Base-by-base conservation (phyloP, 176 grass and related monocot genomes). In the Avena eriantha region DNA sequence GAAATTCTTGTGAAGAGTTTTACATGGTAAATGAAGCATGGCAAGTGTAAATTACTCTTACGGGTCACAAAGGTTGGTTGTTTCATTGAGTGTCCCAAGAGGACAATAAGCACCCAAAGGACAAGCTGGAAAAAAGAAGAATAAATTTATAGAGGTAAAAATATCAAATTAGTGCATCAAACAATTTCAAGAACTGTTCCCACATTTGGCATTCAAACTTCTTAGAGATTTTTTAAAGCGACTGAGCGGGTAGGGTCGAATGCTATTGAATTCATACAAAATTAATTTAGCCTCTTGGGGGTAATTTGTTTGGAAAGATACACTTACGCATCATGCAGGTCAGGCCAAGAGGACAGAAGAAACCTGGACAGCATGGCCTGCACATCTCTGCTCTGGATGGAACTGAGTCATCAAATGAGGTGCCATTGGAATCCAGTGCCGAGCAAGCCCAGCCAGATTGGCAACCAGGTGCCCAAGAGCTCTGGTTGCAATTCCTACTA, bases 31-130 rank as follows among this genome's bases (percentile, higher is more conserved):
- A 60, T 49, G 69, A 55, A 69, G 8, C 34, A 82, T 16, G 48
- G 56, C 49, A 26, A 79, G 76, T 66, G 77, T 46, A 78, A 72
- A 69, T 33, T 81, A 34, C 47, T 58, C 90, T 92, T 92, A 95
- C 93, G 90, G 93, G 78, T 95, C 90, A 82, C 93, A 92, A 89
- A 90, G 79, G 43, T 84, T 91, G 16, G 88, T 92, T 56, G 86
- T 89, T 2, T 78, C 24, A 75, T 95, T 92, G 47, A 88, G 61
- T 53, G 68, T 89, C 35, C 86, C 93, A 76, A 88, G 83, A 57
- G 93, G 93, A 77, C 93, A 95, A 78, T 92, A 95, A 84, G 93
- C 93, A 70, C 93, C 93, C 88, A 95, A 90, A 22, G 93, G 93
- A 79, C 93, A 95, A 87, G 93, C 93, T 95, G 91, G 22, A 84